phyloP scores from a whole-genome alignment of 2,329 filamentous ascomycete genomes.

The Hymenoscyphus occultus region DNA sequence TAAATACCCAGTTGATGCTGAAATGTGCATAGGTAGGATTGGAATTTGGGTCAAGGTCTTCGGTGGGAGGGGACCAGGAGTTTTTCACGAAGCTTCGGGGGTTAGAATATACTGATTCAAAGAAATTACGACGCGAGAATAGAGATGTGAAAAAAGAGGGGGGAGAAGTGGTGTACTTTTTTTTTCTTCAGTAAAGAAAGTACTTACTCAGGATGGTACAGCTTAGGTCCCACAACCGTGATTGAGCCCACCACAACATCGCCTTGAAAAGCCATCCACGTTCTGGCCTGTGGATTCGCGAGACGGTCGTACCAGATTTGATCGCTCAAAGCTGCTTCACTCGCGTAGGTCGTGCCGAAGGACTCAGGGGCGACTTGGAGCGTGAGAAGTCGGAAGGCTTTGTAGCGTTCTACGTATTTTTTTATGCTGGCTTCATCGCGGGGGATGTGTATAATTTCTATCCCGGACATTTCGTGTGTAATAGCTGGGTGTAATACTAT shows the following conservation, averaged over 20 bases:
- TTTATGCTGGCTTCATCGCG: constrained; percentile 26
- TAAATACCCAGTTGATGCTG: constrained; percentile 41
- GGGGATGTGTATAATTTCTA: constrained; percentile 29
- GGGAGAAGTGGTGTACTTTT: background rate
- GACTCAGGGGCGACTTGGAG: constrained; percentile 33
- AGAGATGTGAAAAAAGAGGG: background rate
- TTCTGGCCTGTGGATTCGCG: constrained; percentile 37
- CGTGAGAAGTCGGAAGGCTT: constrained; percentile 29
- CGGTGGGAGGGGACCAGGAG: constrained; percentile 22
- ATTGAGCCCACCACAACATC: constrained; percentile 36
- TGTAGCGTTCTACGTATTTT: constrained; percentile 25
- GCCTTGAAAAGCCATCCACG: constrained; percentile 36
- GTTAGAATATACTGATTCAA: background rate
- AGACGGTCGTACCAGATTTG: constrained; percentile 39
- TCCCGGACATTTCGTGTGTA: background rate
- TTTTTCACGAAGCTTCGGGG: constrained; percentile 13
- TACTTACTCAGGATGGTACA: constrained; percentile 21
- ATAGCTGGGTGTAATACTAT: background rate
- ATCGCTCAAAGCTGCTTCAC: constrained; percentile 38
- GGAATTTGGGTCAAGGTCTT: background rate
- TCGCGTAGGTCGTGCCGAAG: constrained; percentile 41
- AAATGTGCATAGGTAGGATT: constrained; percentile 27
- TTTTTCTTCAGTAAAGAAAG: background rate
- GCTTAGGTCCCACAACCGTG: constrained; percentile 36
- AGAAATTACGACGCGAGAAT: background rate